Percentiles rank a stretch among this genome's conserved stretches.
Evolutionary conservation across 129 eudicot genomes (phyloP).

Genomic region (Logfia minima): DNA sequence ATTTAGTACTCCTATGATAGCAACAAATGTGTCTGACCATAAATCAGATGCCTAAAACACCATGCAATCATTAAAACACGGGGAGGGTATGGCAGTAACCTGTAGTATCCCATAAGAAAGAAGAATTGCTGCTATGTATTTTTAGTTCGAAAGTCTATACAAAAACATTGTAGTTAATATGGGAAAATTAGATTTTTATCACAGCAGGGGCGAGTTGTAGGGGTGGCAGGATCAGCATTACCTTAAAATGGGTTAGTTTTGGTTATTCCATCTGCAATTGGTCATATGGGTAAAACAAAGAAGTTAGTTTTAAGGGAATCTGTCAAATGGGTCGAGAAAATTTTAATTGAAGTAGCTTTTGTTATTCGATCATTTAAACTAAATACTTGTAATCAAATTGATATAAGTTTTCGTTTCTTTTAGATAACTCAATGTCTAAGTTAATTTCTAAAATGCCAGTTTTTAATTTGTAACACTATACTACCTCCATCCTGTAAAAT

Average conservation of each 20-base stretch:
- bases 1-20: neutral
- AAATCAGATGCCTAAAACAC: neutral
- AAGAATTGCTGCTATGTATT: neutral
- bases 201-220: neutral
- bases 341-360: neutral
- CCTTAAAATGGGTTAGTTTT: neutral
- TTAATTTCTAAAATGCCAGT: neutral
- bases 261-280: neutral
- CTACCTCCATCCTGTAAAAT: neutral
- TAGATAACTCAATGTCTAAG: neutral
- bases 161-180: neutral
- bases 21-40: neutral
- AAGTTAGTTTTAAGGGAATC: neutral
- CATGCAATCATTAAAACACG: neutral
- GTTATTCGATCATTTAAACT: too few species aligned
- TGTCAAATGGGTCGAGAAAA: neutral
- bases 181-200: neutral
- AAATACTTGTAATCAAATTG: neutral
- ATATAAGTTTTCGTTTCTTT: too few species aligned
- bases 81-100: neutral
- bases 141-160: neutral
- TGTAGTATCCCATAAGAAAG: neutral
- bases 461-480: neutral
- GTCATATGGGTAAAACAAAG: neutral
- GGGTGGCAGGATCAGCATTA: neutral